Percentiles rank a stretch among this genome's conserved stretches.
Conservation (phyloP, 2,329 filamentous ascomycete species). For the Dothiorella sarmentorum region DNA sequence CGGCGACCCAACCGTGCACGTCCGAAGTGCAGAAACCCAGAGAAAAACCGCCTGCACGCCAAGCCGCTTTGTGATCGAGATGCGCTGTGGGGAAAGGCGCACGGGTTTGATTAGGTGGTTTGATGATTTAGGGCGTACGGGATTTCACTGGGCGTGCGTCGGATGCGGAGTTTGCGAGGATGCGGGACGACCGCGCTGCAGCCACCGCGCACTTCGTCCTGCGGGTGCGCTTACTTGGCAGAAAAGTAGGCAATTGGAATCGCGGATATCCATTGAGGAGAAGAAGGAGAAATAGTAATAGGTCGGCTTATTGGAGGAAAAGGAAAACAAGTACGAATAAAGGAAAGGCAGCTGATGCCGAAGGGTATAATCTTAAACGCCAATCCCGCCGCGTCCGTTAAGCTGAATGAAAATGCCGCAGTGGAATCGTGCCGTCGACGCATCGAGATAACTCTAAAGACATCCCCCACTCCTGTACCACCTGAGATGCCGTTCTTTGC, state of each 20-base stretch:
- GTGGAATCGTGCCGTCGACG: not conserved
- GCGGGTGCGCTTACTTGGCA: no score
- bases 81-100: not conserved
- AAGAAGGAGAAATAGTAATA: not conserved
- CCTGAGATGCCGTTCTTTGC: not conserved
- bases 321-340: not conserved
- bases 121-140: slow-evolving; percentile 5
- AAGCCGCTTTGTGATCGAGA: not conserved
- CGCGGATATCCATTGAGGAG: not conserved
- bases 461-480: not conserved
- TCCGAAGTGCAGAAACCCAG: not conserved
- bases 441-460: not conserved
- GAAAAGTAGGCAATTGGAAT: no score
- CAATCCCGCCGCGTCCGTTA: not conserved
- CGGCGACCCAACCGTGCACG: not conserved
- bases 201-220: not conserved
- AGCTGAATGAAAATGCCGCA: slow-evolving; percentile 1
- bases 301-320: not conserved
- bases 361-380: slow-evolving; percentile 12
- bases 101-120: not conserved
- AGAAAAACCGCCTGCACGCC: not conserved
- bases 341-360: not conserved
- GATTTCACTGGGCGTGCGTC: not conserved
- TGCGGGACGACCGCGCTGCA: not conserved
- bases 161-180: no score